Evolutionary conservation across 2,329 filamentous ascomycete genomes (phyloP).

Genomic region (Sphaerulina vaccinii): DNA sequence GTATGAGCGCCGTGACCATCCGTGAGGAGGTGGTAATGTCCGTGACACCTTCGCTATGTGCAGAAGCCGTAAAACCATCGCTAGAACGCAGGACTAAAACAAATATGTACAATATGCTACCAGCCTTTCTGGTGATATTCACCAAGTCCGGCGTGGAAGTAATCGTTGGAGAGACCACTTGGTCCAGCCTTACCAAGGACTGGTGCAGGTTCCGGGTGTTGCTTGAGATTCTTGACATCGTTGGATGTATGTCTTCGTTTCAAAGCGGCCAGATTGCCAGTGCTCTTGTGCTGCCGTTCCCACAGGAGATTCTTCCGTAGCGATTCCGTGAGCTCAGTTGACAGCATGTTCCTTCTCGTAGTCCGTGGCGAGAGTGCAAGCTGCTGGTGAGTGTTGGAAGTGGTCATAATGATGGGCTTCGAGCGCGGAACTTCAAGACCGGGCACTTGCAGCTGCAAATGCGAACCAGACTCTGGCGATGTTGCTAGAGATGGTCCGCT

Average conservation of each 20-base stretch:
- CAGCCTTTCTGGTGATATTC: conserved; percentile 86
- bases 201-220: conserved; percentile 69
- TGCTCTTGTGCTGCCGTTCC: conserved; percentile 93
- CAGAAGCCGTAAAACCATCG: conserved; percentile 20
- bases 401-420: conserved; percentile 76
- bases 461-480: conserved; percentile 50
- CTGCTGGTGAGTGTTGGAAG: conserved; percentile 63
- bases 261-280: conserved; percentile 80
- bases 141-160: conserved; percentile 77
- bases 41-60: conserved; percentile 6
- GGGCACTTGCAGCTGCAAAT: conserved; percentile 32
- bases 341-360: conserved; percentile 91
- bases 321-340: conserved; percentile 89
- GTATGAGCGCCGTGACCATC: conserved; percentile 14
- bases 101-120: conserved; percentile 48
- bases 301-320: conserved; percentile 87
- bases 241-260: conserved; percentile 89
- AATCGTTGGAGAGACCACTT: conserved; percentile 72
- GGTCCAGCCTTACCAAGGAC: conserved; percentile 35
- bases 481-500: conserved; percentile 65
- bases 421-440: conserved; percentile 53
- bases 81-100: conserved; percentile 32
- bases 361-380: conserved; percentile 81
- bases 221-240: conserved; percentile 82
- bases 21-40: conserved; percentile 17